Evolutionary conservation across 495 filamentous ascomycete genomes (phyloP), one percentile per base, ranked within the genome.

Genomic region (Podospora didyma): DNA sequence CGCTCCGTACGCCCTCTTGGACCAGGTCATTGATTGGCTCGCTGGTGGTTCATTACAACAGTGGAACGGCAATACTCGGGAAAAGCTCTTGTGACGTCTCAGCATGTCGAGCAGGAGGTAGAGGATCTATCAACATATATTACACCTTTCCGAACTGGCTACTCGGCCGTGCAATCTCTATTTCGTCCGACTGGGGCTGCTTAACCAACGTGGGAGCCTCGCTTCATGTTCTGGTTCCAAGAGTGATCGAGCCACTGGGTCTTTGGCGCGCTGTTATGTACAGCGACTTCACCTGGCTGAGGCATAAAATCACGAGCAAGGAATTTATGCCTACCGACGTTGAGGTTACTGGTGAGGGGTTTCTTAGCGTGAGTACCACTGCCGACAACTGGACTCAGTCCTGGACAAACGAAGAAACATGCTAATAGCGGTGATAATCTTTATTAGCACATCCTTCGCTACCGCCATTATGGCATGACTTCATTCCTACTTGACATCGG

Each of bases 91-190:
- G 53, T 31, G 26, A 55, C 44, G 26, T 47, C 22, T n/a, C 44
- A 1, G n/a, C 42, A 3, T 55, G 53, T 22, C 12, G 11, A 1
- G 12, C 26, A 31, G 14, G 4, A 3, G 2, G 20, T 9, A 14
- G 22, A 12, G 39, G n/a, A 11, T 56, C 54, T 10, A 21, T 56
- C 17, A 21, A 14, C 1, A 9, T 56, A 2, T 20, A n/a, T 2
- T 56, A 50, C 34, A 7, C 9, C 6, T 49, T 56, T 21, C 54
- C 54, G 14, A 23, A 9, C 21, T 56, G 54, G 54, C 46, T 56
- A 10, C 21, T 56, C 2, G 14, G 46, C 7, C 45, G 54, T 19
- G 54, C 54, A 17, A 11, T 56, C 4, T 44, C 17, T 42, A 16
- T 49, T 19, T 42, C 54, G 14, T 20, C 46, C 3, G 31, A 16